These are phyloP conservation scores for Lactifluus subvellereus DNA, from an alignment of 768 basidiomycete species.

Conservation along the genomic window DNA sequence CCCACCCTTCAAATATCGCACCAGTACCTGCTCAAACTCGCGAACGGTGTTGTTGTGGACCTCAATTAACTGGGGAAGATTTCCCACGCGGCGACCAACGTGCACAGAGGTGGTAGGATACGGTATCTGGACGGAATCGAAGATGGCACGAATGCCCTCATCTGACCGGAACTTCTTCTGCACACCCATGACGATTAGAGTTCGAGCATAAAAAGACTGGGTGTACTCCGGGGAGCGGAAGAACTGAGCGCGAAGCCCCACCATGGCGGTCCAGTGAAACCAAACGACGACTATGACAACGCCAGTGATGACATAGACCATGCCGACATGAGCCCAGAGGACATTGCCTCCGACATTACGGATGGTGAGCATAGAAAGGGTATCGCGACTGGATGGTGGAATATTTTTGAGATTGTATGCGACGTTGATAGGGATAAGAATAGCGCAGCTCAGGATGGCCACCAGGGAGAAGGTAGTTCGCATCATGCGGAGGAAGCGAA, in stretches of 20 bases:
- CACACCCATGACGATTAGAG: conserved; percentile 75
- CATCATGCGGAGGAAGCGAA: conserved; percentile 86
- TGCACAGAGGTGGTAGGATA: conserved; percentile 91
- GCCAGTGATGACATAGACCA: conserved; percentile 74
- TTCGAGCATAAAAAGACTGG: conserved; percentile 89
- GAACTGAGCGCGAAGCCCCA: conserved; percentile 76
- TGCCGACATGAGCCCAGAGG: conserved; percentile 80
- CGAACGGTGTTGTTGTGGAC: conserved; percentile 93
- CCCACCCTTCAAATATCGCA: conserved; percentile 83
- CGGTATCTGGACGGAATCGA: conserved; percentile 64
- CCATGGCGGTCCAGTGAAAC: conserved; percentile 70
- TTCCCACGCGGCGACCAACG: conserved; percentile 80
- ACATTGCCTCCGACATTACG: conserved; percentile 66
- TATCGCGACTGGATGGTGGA: conserved; percentile 43
- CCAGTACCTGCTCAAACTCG: conserved; percentile 83
- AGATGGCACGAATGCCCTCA: conserved; percentile 72
- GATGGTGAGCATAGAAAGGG: conserved; percentile 79
- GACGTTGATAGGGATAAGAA: conserved; percentile 85
- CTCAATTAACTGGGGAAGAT: conserved; percentile 85
- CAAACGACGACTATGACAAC: conserved; percentile 68
- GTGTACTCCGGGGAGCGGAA: conserved; percentile 88
- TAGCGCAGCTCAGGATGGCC: conserved; percentile 55
- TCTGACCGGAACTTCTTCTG: conserved; percentile 80
- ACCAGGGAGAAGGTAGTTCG: conserved; percentile 65
- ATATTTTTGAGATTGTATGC: conserved; percentile 75